Evolutionary conservation across 192 early-diverging fungal species (phyloP).

Genomic region (Lobulomyces angularis): DNA sequence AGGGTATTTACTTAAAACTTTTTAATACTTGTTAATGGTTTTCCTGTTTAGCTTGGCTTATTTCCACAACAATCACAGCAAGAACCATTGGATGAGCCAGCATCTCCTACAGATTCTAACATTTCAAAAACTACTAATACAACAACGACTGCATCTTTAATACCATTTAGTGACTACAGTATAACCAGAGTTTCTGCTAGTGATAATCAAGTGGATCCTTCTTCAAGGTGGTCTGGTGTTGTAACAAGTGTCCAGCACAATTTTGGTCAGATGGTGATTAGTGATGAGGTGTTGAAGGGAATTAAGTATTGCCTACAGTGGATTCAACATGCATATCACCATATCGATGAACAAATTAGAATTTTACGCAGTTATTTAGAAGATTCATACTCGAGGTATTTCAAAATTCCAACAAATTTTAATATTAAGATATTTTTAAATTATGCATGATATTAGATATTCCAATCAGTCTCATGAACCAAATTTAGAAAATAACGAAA

Average conservation of each 20-base stretch:
- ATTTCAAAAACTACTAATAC: slow-evolving; percentile 3
- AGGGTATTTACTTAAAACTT: background rate
- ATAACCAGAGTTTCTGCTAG: slow-evolving; percentile 14
- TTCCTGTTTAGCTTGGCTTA: slow-evolving; percentile 3
- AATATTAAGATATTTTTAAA: slow-evolving; percentile 10
- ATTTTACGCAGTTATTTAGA: slow-evolving; percentile 47
- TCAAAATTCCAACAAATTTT: slow-evolving; percentile 17
- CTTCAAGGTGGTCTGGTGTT: slow-evolving; percentile 45
- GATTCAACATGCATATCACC: slow-evolving; percentile 41
- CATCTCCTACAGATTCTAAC: too few relatives aligned
- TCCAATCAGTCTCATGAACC: slow-evolving; percentile 10
- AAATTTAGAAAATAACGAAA: slow-evolving; percentile 14
- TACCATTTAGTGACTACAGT: slow-evolving; percentile 9
- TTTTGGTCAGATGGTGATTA: slow-evolving; percentile 62
- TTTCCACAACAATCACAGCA: slow-evolving; percentile 4
- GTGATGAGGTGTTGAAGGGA: slow-evolving; percentile 77
- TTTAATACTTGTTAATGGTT: slow-evolving; percentile 4
- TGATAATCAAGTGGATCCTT: slow-evolving; percentile 23
- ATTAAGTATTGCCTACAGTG: slow-evolving; percentile 81
- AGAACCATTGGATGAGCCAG: too few relatives aligned
- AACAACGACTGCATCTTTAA: background rate
- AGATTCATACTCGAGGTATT: too few relatives aligned
- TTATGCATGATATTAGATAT: background rate
- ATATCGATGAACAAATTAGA: slow-evolving; percentile 55
- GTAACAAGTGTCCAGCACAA: slow-evolving; percentile 52